Evolutionary conservation across 306 rosid genomes (phyloP), one percentile per base, ranked within the genome.

Genomic region (Cajanus cajan): DNA sequence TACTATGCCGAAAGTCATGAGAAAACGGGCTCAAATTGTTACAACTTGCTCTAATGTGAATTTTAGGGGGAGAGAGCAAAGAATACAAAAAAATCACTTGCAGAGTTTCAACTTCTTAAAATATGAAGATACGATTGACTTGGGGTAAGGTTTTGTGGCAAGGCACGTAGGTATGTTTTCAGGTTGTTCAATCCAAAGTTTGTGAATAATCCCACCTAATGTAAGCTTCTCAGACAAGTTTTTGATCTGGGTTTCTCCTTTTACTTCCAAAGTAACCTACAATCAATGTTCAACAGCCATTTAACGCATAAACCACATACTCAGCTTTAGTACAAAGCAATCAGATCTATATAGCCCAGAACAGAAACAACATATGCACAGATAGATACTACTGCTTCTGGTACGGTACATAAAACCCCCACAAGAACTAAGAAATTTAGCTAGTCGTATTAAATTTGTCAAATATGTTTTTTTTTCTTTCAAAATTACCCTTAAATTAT

Each of bases 141-240:
- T 94, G 55, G 93, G 97, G 82, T 92, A 92, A 3, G 96, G 98
- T 69, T 90, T 90, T 18, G 97, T 92, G 4, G 98, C 98, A 25
- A 91, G 96, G 67, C 96, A 94, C 0, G 97, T 90, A 52, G 94
- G 94, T 52, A 84, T 80, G 77, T 89, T 91, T 75, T 90, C 98
- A 25, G 98, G 97, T 44, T 94, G 96, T 45, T 94, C 98, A 14
- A 89, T 82, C 98, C 97, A 91, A 39, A 94, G 79, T 76, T 87
- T 86, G 82, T 94, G 98, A 36, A 81, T 82, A 63, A 94, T 89
- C 19, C 88, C 90, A 55, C 86, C 91, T 4, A 87, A 68, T 75
- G 78, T 85, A 8, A 92, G 97, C 82, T 94, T 90, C 62, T 88
- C 93, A 12, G 96, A 81, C 69, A 90, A 85, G 84, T 90, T 92